Evolutionary conservation across 2,329 filamentous ascomycete genomes (phyloP), one percentile per base, ranked within the genome.

Genomic region (Calonectria pteridis): DNA sequence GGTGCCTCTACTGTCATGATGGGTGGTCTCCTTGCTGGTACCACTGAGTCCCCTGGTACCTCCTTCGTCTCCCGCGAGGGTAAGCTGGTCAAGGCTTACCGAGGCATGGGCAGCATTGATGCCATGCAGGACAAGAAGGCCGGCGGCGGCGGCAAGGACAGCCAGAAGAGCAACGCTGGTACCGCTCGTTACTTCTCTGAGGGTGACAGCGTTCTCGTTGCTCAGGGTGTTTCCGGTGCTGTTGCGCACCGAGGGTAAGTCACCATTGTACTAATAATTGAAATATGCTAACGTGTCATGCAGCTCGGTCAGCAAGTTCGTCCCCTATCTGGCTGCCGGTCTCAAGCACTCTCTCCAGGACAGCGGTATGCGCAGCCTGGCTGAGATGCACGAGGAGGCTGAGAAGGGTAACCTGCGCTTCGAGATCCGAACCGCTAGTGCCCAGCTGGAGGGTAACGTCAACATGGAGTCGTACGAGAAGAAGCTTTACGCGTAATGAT

Each of bases 111-210:
- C 79, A 96, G 93, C 86, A 99, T 99, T 84, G 97, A 98, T 82
- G 97, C 97, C 79, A 99, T 99, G 97, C 96, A 98, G 88, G 96
- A 98, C 88, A 98, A 97, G 92, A 98, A 98, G 90, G 95, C 96
- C 14, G 95, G 94, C 69, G 89, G 86, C 73, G 94, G 93, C 78
- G 87, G 88, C 81, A 94, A 92, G 85, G 91, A 95, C 83, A 91
- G 89, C 85, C 92, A 94, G 85, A 91, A 93, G 87, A 93, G 93
- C 86, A 99, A 98, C 84, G 97, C 97, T 70, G 97, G 97, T 82
- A 98, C 97, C 76, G 97, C 97, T 55, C 93, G 97, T 76, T 99
- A 99, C 89, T 99, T 99, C 88, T 98, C 96, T 53, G 97, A 99
- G 87, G 96, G 96, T 74, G 96, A 98, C 86, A 94, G 94, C 79